Conservation (phyloP, 331 rosid genomes). For the Spiraea crenata region DNA sequence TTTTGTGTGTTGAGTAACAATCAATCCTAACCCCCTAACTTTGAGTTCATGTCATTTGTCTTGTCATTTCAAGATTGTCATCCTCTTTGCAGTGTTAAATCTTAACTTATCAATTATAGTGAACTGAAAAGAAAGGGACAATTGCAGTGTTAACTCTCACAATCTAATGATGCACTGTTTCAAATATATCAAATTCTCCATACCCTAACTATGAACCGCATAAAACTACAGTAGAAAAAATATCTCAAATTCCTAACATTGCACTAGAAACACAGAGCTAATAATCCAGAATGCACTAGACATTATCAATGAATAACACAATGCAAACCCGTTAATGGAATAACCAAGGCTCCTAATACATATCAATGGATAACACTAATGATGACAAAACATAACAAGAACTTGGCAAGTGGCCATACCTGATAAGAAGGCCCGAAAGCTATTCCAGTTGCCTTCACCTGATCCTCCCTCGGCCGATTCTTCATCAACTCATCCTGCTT, state of each 20-base stretch:
- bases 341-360: background rate
- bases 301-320: background rate
- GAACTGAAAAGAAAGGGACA: background rate
- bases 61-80: no score
- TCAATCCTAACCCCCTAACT: background rate
- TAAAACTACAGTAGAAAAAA: background rate
- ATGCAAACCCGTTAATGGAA: background rate
- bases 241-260: background rate
- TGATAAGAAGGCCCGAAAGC: slow-evolving; percentile 94
- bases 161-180: background rate
- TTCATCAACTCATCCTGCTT: slow-evolving; percentile 92
- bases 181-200: background rate
- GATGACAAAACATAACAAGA: background rate
- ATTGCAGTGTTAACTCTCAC: background rate
- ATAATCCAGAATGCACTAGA: background rate
- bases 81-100: no score
- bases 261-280: background rate
- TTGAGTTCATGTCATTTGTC: background rate
- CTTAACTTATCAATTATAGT: no score
- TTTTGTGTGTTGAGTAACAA: background rate
- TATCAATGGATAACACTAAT: background rate
- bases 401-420: slow-evolving; percentile 35
- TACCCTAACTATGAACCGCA: no score
- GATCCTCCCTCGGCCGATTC: slow-evolving; percentile 92
- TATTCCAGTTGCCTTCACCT: slow-evolving; percentile 70